These are phyloP conservation scores for Wolfiporia cocos DNA, from an alignment of 1,284 basidiomycete species.

Conservation along the genomic window DNA sequence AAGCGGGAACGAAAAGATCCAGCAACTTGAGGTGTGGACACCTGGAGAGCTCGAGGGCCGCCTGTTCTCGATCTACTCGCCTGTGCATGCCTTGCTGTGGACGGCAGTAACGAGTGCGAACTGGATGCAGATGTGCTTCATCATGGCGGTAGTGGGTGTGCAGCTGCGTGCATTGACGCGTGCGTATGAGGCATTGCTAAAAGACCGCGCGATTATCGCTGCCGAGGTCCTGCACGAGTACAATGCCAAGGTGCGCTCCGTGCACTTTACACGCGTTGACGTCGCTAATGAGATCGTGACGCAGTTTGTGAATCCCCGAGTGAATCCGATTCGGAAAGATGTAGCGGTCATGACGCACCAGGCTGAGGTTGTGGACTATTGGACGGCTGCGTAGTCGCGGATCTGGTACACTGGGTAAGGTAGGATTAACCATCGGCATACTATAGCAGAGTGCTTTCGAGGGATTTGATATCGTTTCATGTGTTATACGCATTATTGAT, in stretches of 20 bases:
- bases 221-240: slow-evolving; percentile 86
- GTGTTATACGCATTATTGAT: too few relatives aligned
- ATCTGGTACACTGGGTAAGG: too few relatives aligned
- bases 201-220: slow-evolving; percentile 71
- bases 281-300: slow-evolving; percentile 3
- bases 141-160: slow-evolving; percentile 58
- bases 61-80: slow-evolving; percentile 73
- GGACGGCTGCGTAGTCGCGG: too few relatives aligned
- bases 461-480: too few relatives aligned
- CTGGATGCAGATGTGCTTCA: slow-evolving; percentile 61
- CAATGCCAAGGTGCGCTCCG: slow-evolving; percentile 54
- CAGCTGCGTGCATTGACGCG: slow-evolving; percentile 47
- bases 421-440: too few relatives aligned
- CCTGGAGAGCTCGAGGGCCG: slow-evolving; percentile 67
- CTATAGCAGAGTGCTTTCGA: too few relatives aligned
- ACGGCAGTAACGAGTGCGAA: slow-evolving; percentile 62
- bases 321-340: slow-evolving; percentile 71
- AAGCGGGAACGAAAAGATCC: slow-evolving; percentile 39
- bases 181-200: slow-evolving; percentile 59
- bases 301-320: slow-evolving; percentile 77
- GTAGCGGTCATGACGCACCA: slow-evolving; percentile 83
- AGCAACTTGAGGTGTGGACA: slow-evolving; percentile 73
- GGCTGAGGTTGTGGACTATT: slow-evolving; percentile 54
- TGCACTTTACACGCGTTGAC: slow-evolving; percentile 1
- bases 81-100: slow-evolving; percentile 69